These are phyloP conservation scores for Penicillium canescens DNA, from an alignment of 495 filamentous ascomycete species.

Conservation along the genomic window DNA sequence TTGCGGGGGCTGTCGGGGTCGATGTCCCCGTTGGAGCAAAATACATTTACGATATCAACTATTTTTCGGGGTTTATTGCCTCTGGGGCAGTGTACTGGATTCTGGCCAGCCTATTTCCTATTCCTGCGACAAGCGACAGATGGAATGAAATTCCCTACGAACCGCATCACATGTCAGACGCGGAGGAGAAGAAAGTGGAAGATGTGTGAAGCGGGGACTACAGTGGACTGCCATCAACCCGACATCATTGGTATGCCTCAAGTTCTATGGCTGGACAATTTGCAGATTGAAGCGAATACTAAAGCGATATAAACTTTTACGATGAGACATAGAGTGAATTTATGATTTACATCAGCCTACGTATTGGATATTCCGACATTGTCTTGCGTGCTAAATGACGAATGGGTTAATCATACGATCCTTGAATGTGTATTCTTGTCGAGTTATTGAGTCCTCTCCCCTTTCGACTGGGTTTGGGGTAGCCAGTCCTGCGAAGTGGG, in stretches of 20 bases:
- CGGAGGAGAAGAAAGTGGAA: constrained; percentile 35
- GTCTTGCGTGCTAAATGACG: too few relatives aligned
- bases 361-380: too few relatives aligned
- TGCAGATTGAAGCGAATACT: too few relatives aligned
- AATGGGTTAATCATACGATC: too few relatives aligned
- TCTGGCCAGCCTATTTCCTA: constrained; percentile 64
- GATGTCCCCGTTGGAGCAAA: constrained; percentile 71
- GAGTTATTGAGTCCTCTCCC: neutral
- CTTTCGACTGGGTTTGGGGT: neutral
- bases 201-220: constrained; percentile 9
- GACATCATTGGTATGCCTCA: too few relatives aligned
- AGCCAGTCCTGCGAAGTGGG: too few relatives aligned
- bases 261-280: too few relatives aligned
- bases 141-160: constrained; percentile 81
- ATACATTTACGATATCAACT: constrained; percentile 86
- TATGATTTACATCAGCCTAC: too few relatives aligned
- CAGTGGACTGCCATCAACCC: too few relatives aligned
- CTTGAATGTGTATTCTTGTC: too few relatives aligned
- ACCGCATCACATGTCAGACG: constrained; percentile 29
- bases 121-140: constrained; percentile 67
- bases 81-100: constrained; percentile 62
- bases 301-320: too few relatives aligned
- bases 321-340: too few relatives aligned
- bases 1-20: constrained; percentile 74
- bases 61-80: constrained; percentile 79